These are phyloP conservation scores for Aschersonia sp. DNA, from an alignment of 2,329 filamentous ascomycete genomes.

Conservation along the genomic window DNA sequence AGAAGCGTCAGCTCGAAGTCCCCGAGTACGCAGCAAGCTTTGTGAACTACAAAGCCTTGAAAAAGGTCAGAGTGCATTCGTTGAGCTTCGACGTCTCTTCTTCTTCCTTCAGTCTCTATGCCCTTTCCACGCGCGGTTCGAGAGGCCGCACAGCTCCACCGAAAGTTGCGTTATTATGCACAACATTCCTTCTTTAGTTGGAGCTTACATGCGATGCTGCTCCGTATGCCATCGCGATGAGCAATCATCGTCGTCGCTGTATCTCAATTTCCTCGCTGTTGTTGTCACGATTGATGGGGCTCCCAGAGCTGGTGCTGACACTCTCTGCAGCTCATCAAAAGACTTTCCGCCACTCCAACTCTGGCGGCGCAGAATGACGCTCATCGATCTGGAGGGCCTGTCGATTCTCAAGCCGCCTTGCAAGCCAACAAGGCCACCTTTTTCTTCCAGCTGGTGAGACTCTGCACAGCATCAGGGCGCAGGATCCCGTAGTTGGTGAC, in stretches of 20 bases:
- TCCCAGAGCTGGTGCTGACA: not conserved
- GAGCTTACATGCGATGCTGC: no score
- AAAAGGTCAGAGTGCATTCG: slow-evolving; percentile 54
- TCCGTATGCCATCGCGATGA: no score
- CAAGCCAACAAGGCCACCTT: slow-evolving; percentile 98
- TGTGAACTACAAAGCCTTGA: slow-evolving; percentile 97
- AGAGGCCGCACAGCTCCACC: no score
- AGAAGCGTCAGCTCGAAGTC: slow-evolving; percentile 96
- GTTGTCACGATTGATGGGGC: not conserved
- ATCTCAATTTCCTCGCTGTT: not conserved
- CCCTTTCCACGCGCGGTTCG: no score
- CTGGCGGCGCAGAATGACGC: slow-evolving; percentile 62
- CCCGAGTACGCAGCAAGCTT: slow-evolving; percentile 99
- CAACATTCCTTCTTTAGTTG: no score
- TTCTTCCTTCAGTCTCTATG: no score
- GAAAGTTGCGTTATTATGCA: no score
- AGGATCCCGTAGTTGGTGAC: not conserved
- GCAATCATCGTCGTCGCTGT: no score
- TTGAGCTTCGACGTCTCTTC: no score
- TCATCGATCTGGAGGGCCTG: slow-evolving; percentile 27
- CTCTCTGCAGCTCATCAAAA: slow-evolving; percentile 76
- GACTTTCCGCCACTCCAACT: slow-evolving; percentile 81
- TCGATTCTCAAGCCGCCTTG: slow-evolving; percentile 75
- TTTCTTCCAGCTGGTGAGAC: slow-evolving; percentile 83
- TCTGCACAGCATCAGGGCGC: no score